These are phyloP conservation scores for Phytopythium cucurbitacearum DNA, from an alignment of 352 stramenopile species.

Conservation along the genomic window DNA sequence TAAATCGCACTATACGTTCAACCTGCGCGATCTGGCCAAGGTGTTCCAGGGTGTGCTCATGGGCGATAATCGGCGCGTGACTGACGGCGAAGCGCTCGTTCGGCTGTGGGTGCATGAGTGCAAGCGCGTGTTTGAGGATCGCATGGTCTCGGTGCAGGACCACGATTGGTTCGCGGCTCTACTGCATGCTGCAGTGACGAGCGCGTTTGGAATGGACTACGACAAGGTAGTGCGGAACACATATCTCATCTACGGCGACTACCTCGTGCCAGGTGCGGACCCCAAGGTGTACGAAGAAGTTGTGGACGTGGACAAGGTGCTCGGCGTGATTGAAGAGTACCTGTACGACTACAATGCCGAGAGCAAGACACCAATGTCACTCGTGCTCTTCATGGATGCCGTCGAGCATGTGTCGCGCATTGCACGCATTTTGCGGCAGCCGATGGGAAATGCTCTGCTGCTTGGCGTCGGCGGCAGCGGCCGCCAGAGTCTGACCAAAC, in stretches of 20 bases:
- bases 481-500: conserved; percentile 86
- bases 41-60: conserved; percentile 85
- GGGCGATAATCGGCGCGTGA: conserved; percentile 73
- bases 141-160: conserved; percentile 70
- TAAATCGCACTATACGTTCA: conserved; percentile 89
- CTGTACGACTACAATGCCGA: conserved; percentile 88
- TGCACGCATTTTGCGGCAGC: conserved; percentile 75
- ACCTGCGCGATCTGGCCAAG: conserved; percentile 85
- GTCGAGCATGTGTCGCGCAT: conserved; percentile 88
- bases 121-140: conserved; percentile 85
- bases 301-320: conserved; percentile 77
- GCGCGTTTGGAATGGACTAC: conserved; percentile 47
- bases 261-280: conserved; percentile 89
- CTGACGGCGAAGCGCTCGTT: conserved; percentile 62
- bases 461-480: conserved; percentile 93
- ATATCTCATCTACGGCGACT: conserved; percentile 90
- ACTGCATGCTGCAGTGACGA: conserved; percentile 55
- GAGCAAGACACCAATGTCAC: conserved; percentile 81
- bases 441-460: conserved; percentile 88
- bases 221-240: neutral
- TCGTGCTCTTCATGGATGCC: conserved; percentile 88
- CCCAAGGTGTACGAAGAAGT: conserved; percentile 92
- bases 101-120: conserved; percentile 83
- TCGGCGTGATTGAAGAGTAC: conserved; percentile 80
- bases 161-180: conserved; percentile 80